phyloP scores from a whole-genome alignment of 495 filamentous ascomycete genomes.

The Aspergillus egyptiacus region DNA sequence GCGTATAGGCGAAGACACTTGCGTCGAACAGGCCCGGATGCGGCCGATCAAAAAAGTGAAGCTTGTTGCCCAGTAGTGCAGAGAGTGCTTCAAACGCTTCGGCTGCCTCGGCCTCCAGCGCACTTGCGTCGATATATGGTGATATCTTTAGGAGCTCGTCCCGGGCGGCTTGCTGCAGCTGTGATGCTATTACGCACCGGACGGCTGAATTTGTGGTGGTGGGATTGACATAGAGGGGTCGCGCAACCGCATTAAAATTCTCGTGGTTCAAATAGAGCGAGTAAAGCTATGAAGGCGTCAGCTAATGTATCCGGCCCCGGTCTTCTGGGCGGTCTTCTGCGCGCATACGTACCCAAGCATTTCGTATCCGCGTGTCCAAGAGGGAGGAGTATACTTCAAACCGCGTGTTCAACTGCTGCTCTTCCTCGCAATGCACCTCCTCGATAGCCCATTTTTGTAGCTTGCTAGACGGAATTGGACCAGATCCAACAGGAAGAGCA shows the following conservation, averaged over 20 bases:
- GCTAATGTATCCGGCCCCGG: neutral
- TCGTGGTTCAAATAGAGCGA: slow-evolving; percentile 65
- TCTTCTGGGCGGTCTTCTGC: neutral
- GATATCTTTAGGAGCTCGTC: slow-evolving; percentile 64
- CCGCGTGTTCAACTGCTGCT: slow-evolving; percentile 51
- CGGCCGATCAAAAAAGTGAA: slow-evolving; percentile 60
- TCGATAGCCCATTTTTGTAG: slow-evolving; percentile 64
- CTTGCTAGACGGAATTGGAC: slow-evolving; percentile 57
- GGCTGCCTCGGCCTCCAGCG: slow-evolving; percentile 60
- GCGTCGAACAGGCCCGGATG: slow-evolving; percentile 78
- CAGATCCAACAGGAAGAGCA: slow-evolving; percentile 23
- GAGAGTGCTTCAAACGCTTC: slow-evolving; percentile 73
- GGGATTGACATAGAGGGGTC: slow-evolving; percentile 61
- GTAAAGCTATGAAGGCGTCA: slow-evolving; percentile 53
- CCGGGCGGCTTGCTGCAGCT: slow-evolving; percentile 65
- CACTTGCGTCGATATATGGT: slow-evolving; percentile 52
- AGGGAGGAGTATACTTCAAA: slow-evolving; percentile 77
- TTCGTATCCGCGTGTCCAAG: slow-evolving; percentile 72
- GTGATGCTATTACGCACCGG: slow-evolving; percentile 52
- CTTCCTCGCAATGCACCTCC: slow-evolving; percentile 41
- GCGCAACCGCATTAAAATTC: slow-evolving; percentile 60
- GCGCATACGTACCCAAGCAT: slow-evolving; percentile 65
- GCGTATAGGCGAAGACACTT: slow-evolving; percentile 83
- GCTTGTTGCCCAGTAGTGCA: slow-evolving; percentile 54
- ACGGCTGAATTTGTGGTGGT: slow-evolving; percentile 57